phyloP scores from a whole-genome alignment of 139 green algal species.

The Chlorella vulgaris region DNA sequence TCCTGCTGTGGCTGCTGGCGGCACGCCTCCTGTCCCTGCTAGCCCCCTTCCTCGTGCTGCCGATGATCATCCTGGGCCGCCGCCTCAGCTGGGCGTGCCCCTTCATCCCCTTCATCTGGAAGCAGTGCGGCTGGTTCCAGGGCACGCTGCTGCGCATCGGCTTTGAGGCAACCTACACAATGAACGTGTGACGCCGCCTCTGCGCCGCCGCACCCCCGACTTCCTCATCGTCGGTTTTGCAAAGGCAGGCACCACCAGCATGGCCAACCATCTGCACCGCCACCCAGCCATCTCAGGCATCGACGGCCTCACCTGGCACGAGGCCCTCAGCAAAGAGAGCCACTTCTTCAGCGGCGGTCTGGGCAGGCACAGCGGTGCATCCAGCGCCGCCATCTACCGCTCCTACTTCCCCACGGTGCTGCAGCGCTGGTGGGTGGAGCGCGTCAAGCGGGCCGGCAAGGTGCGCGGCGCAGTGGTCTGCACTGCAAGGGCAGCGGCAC shows the following conservation, averaged over 20 bases:
- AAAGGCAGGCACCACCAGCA: slow-evolving; percentile 73
- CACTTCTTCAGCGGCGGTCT: slow-evolving; percentile 81
- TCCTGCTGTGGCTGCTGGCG: slow-evolving; percentile 44
- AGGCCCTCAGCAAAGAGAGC: slow-evolving; percentile 73
- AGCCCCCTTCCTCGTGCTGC: slow-evolving; percentile 36
- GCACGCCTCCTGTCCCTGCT: slow-evolving; percentile 43
- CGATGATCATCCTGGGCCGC: slow-evolving; percentile 38
- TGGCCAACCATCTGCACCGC: slow-evolving; percentile 68
- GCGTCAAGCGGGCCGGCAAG: slow-evolving; percentile 29
- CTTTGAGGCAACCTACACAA: slow-evolving; percentile 72
- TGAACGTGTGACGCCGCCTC: slow-evolving; percentile 76
- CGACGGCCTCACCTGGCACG: slow-evolving; percentile 70
- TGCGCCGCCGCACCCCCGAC: slow-evolving; percentile 67
- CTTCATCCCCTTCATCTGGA: slow-evolving; percentile 70
- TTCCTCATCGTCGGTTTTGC: slow-evolving; percentile 88
- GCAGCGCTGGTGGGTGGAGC: slow-evolving; percentile 49
- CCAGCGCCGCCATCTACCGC: slow-evolving; percentile 59
- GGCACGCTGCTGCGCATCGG: slow-evolving; percentile 46
- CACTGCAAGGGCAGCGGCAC: background rate
- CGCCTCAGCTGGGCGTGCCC: slow-evolving; percentile 75
- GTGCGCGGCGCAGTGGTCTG: background rate
- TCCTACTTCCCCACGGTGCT: slow-evolving; percentile 84
- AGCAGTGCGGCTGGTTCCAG: slow-evolving; percentile 35
- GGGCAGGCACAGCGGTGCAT: slow-evolving; percentile 49
- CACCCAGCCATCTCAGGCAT: slow-evolving; percentile 74